Conservation (phyloP, 2,329 filamentous ascomycete species). For the Grosmannia serpens region DNA sequence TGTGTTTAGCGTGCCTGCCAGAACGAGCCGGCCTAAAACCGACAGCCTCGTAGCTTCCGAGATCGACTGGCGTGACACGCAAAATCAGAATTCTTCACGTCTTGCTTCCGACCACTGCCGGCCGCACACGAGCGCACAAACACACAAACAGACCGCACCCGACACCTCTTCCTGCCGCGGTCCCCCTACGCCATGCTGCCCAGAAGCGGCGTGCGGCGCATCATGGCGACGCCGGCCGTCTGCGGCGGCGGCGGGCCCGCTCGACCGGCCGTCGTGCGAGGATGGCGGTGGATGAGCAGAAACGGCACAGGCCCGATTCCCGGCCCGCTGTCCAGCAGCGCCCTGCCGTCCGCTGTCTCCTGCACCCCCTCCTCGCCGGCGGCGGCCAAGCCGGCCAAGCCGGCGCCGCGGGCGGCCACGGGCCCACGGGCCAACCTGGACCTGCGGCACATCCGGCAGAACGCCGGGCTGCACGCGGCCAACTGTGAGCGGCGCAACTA, state of each 20-base stretch:
- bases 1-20: no score
- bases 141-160: no score
- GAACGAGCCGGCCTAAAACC: neutral
- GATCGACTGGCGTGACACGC: neutral
- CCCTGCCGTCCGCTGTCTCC: neutral
- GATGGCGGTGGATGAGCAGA: no score
- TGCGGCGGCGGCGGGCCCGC: neutral
- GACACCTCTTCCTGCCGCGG: neutral
- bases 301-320: neutral
- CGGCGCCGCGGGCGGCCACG: conserved; percentile 26
- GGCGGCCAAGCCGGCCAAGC: neutral
- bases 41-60: neutral
- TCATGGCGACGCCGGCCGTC: neutral
- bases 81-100: neutral
- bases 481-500: conserved; percentile 87
- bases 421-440: conserved; percentile 73
- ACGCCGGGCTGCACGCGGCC: conserved; percentile 65
- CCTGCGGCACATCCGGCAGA: conserved; percentile 80
- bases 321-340: no score
- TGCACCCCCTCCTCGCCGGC: neutral
- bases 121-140: neutral
- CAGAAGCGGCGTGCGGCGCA: neutral
- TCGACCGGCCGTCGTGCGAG: neutral
- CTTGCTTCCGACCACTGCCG: no score
- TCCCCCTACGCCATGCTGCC: neutral